Evolutionary conservation across 2,329 filamentous ascomycete species (phyloP).

Genomic region (Neurospora sp.): DNA sequence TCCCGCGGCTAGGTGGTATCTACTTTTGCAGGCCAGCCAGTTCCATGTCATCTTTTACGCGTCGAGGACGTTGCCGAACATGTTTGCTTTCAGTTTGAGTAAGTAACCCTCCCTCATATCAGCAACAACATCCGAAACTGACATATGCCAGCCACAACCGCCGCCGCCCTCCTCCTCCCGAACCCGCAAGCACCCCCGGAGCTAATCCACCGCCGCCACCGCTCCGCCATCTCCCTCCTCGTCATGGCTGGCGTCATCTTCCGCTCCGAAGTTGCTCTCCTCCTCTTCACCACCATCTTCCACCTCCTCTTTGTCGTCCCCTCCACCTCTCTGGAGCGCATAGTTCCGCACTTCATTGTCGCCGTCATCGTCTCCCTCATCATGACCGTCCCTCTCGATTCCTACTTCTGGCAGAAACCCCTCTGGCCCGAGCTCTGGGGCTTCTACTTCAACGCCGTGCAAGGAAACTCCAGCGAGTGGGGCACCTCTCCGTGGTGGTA

Average conservation of each 20-base stretch:
- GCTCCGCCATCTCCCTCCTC: slow-evolving; percentile 61
- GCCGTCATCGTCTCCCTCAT: slow-evolving; percentile 58
- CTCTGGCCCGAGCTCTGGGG: slow-evolving; percentile 86
- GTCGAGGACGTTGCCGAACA: slow-evolving; percentile 85
- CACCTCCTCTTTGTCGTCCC: slow-evolving; percentile 53
- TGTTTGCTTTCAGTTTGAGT: slow-evolving; percentile 88
- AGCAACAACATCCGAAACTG: background rate
- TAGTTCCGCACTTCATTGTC: slow-evolving; percentile 56
- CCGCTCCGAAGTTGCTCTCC: slow-evolving; percentile 76
- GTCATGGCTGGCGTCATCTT: slow-evolving; percentile 77
- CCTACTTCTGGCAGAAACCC: slow-evolving; percentile 82
- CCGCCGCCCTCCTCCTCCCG: slow-evolving; percentile 39
- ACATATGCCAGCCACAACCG: slow-evolving; percentile 48
- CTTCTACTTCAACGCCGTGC: slow-evolving; percentile 85
- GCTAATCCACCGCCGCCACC: slow-evolving; percentile 35
- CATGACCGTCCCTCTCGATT: slow-evolving; percentile 69
- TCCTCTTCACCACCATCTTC: slow-evolving; percentile 59
- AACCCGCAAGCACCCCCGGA: slow-evolving; percentile 22
- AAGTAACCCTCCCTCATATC: slow-evolving; percentile 26
- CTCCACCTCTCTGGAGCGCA: slow-evolving; percentile 40
- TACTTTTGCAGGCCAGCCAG: slow-evolving; percentile 67
- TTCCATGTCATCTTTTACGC: slow-evolving; percentile 94
- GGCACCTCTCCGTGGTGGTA: slow-evolving; percentile 77
- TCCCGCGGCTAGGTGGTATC: slow-evolving; percentile 66
- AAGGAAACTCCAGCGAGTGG: slow-evolving; percentile 78